Percentiles rank a stretch among this genome's conserved stretches.
These are phyloP conservation scores for Nitzschia putrida DNA, from an alignment of 108 stramenopile species.

Conservation along the genomic window DNA sequence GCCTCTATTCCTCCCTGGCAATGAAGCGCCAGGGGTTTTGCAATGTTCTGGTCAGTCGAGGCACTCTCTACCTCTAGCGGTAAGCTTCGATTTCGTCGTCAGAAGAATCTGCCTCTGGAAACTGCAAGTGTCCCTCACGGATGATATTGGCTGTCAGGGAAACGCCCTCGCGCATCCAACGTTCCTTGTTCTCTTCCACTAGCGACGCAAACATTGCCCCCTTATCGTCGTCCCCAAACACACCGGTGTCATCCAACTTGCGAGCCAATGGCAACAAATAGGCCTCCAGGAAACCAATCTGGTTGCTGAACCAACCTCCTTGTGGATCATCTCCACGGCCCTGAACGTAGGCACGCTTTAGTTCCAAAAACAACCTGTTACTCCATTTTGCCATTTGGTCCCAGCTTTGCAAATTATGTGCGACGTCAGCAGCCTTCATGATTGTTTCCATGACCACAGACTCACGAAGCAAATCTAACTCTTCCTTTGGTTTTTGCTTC, in stretches of 20 bases:
- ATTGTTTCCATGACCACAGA: constrained; percentile 73
- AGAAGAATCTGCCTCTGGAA: constrained; percentile 32
- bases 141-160: constrained; percentile 39
- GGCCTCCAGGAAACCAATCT: constrained; percentile 78
- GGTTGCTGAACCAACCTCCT: constrained; percentile 71
- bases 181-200: constrained; percentile 43
- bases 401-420: constrained; percentile 73
- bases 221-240: constrained; percentile 50
- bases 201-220: constrained; percentile 42
- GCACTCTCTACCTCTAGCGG: too few species aligned
- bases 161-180: constrained; percentile 51
- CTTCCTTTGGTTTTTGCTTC: constrained; percentile 35
- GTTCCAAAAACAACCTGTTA: constrained; percentile 61
- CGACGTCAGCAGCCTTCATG: constrained; percentile 70
- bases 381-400: constrained; percentile 70
- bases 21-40: too few species aligned
- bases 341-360: constrained; percentile 48
- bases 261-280: constrained; percentile 74
- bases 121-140: constrained; percentile 29
- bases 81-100: constrained; percentile 14
- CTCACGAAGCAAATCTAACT: constrained; percentile 66
- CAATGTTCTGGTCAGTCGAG: too few species aligned
- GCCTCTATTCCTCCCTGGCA: too few species aligned
- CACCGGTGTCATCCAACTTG: constrained; percentile 60
- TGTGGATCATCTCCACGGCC: constrained; percentile 66